phyloP scores from a whole-genome alignment of 2,329 filamentous ascomycete species.

The Aspergillus ochraceus region DNA sequence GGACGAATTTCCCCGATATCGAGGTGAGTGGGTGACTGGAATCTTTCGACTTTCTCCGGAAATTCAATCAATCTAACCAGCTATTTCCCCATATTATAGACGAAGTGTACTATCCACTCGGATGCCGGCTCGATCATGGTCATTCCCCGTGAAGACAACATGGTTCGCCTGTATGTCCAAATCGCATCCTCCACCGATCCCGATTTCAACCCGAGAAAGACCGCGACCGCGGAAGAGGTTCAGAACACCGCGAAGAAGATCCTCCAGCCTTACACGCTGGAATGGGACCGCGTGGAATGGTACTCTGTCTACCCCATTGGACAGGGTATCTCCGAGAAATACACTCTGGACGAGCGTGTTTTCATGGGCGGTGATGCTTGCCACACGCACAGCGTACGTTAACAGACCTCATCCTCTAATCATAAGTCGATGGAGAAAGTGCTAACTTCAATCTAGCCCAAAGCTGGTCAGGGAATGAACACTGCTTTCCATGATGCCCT shows the following conservation, averaged over 20 bases:
- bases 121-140: conserved; percentile 65
- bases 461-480: conserved; percentile 66
- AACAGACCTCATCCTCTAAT: neutral
- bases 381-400: conserved; percentile 58
- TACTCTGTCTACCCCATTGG: conserved; percentile 67
- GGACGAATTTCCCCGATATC: conserved; percentile 64
- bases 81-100: conserved; percentile 37
- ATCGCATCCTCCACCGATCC: conserved; percentile 62
- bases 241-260: conserved; percentile 60
- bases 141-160: conserved; percentile 53
- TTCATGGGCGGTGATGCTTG: conserved; percentile 67
- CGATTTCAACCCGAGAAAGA: conserved; percentile 63
- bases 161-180: conserved; percentile 55
- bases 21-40: conserved; percentile 42
- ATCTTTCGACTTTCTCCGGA: neutral
- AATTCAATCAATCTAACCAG: neutral
- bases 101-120: conserved; percentile 68
- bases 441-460: conserved; percentile 44
- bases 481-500: conserved; percentile 65
- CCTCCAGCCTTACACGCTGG: conserved; percentile 59
- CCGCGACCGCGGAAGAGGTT: conserved; percentile 59
- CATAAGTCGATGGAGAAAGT: neutral
- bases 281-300: conserved; percentile 67
- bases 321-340: conserved; percentile 64
- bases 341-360: conserved; percentile 64